These are phyloP conservation scores for Corchorus olitorius DNA, from an alignment of 345 rosid species.

Conservation along the genomic window DNA sequence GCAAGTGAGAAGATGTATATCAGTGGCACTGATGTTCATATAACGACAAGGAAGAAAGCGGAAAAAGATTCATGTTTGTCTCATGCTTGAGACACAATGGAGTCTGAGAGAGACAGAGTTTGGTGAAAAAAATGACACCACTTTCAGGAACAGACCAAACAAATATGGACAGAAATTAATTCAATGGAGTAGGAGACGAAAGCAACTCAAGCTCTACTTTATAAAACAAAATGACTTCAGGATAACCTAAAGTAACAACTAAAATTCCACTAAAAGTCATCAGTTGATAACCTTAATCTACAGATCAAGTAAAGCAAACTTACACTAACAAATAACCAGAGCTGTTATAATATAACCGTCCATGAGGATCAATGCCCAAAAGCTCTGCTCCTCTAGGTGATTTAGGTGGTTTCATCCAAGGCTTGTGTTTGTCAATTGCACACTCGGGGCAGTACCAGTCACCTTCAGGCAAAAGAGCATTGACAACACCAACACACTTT, in stretches of 20 bases:
- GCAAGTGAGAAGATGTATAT: neutral
- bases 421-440: conserved; percentile 54
- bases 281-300: neutral
- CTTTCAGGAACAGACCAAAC: neutral
- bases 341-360: conserved; percentile 72
- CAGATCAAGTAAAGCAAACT: conserved; percentile 40
- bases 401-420: conserved; percentile 57
- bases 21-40: neutral
- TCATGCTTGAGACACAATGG: neutral
- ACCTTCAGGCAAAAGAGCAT: conserved; percentile 86
- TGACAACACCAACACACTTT: conserved; percentile 85
- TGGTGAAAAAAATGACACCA: neutral
- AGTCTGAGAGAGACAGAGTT: neutral
- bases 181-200: neutral
- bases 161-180: neutral
- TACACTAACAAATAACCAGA: conserved; percentile 93
- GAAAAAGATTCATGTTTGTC: neutral
- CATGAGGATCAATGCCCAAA: conserved; percentile 78
- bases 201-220: neutral
- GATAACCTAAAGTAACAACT: neutral
- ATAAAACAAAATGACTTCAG: neutral
- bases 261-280: neutral
- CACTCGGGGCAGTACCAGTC: conserved; percentile 99
- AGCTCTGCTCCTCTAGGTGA: conserved; percentile 86
- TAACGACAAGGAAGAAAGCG: neutral